These are phyloP conservation scores for Xylaria bambusicola DNA, from an alignment of 495 filamentous ascomycete species.

Conservation along the genomic window DNA sequence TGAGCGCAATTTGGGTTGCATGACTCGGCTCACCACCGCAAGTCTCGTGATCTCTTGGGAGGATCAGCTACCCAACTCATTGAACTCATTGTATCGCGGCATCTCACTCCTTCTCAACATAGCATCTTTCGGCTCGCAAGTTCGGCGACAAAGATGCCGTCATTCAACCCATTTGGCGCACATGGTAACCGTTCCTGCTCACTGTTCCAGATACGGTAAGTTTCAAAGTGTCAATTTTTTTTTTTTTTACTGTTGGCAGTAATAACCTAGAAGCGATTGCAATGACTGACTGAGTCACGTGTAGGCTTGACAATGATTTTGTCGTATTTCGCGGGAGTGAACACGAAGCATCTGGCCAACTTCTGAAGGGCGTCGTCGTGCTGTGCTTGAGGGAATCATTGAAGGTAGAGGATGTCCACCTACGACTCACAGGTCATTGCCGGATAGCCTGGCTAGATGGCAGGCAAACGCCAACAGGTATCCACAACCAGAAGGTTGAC, in stretches of 20 bases:
- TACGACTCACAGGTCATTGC: constrained; percentile 70
- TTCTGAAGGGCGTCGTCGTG: constrained; percentile 72
- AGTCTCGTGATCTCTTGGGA: constrained; percentile 2
- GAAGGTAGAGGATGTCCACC: constrained; percentile 69
- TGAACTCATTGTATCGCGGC: constrained; percentile 5
- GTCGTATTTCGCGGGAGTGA: constrained; percentile 76
- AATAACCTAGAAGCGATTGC: background rate
- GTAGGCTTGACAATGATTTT: constrained; percentile 75
- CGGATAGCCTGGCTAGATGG: constrained; percentile 63
- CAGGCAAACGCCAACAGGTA: constrained; percentile 49
- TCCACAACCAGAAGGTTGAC: constrained; percentile 51
- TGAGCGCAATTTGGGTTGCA: background rate
- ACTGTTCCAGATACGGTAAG: constrained; percentile 59
- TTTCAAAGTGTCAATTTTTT: no score
- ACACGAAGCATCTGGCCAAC: constrained; percentile 72
- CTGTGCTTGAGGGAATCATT: constrained; percentile 71
- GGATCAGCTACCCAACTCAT: background rate
- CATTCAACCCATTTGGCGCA: constrained; percentile 51
- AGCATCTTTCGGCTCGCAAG: constrained; percentile 2
- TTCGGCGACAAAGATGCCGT: constrained; percentile 42
- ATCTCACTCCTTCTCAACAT: background rate
- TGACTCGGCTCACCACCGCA: constrained; percentile 7
- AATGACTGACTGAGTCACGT: constrained; percentile 23
- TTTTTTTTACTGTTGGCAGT: no score
- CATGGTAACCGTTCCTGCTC: constrained; percentile 45